A percentile compares a stretch with the other conserved stretches of the same genome.
These are phyloP conservation scores for Penicillium mononematosum DNA, from an alignment of 495 filamentous ascomycete species.

Conservation along the genomic window DNA sequence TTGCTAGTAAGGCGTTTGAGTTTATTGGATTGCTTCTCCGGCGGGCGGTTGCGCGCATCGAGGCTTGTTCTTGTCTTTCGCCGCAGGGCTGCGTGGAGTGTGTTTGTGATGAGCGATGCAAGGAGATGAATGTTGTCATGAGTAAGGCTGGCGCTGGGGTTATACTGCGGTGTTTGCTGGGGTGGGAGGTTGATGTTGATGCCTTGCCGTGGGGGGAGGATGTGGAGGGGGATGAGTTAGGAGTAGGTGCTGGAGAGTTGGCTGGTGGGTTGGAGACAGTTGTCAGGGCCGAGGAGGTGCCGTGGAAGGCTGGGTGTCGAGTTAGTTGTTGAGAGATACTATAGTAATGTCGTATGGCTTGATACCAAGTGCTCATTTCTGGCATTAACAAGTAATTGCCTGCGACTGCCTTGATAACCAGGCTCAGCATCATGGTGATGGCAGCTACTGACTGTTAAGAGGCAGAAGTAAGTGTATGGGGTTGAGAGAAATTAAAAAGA, in stretches of 20 bases:
- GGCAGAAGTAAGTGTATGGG: too few relatives aligned
- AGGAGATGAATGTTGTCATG: constrained; percentile 88
- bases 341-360: neutral
- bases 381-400: neutral
- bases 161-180: constrained; percentile 71
- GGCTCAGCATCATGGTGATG: too few relatives aligned
- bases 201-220: constrained; percentile 78
- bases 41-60: constrained; percentile 77
- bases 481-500: neutral
- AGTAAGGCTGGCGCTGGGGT: constrained; percentile 85
- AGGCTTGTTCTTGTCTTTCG: constrained; percentile 61
- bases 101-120: constrained; percentile 81
- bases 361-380: neutral
- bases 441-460: too few relatives aligned
- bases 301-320: constrained; percentile 41
- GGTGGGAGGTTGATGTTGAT: constrained; percentile 71
- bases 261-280: constrained; percentile 83
- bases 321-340: neutral
- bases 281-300: constrained; percentile 65
- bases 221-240: constrained; percentile 25
- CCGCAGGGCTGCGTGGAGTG: constrained; percentile 82
- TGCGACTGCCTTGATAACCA: too few relatives aligned
- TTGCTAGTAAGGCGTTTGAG: constrained; percentile 89
- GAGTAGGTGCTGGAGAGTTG: constrained; percentile 48
- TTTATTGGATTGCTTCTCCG: constrained; percentile 76